Evolutionary conservation across 805 yeast genomes (phyloP).

Genomic region (Metschnikowia gelsemii): DNA sequence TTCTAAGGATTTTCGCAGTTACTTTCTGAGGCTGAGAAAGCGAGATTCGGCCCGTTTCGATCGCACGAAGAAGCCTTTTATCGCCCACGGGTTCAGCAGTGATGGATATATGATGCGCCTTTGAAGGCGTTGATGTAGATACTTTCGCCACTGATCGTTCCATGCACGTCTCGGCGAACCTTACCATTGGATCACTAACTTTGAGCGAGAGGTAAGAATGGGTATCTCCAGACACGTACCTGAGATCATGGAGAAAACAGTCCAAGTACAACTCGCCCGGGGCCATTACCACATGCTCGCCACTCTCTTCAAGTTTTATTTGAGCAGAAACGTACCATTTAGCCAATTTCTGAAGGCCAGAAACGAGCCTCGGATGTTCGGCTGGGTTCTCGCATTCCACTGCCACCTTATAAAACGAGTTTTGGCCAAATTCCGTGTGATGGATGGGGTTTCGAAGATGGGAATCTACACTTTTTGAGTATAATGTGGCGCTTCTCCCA

Average conservation of each 20-base stretch:
- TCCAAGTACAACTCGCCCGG: slow-evolving; percentile 89
- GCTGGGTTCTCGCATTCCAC: slow-evolving; percentile 79
- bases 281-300: slow-evolving; percentile 78
- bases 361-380: slow-evolving; percentile 69
- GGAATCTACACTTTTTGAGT: slow-evolving; percentile 23
- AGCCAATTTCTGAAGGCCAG: slow-evolving; percentile 63
- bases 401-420: slow-evolving; percentile 75
- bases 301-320: slow-evolving; percentile 81
- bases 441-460: slow-evolving; percentile 29
- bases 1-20: slow-evolving; percentile 55
- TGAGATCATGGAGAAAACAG: slow-evolving; percentile 73
- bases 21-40: slow-evolving; percentile 37
- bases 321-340: slow-evolving; percentile 64
- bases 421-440: slow-evolving; percentile 44
- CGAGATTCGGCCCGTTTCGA: slow-evolving; percentile 49
- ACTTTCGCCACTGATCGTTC: slow-evolving; percentile 68
- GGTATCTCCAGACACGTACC: slow-evolving; percentile 57
- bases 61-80: slow-evolving; percentile 48
- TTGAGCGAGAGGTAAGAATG: slow-evolving; percentile 68
- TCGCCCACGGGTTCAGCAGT: slow-evolving; percentile 73
- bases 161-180: slow-evolving; percentile 73
- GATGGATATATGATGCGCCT: slow-evolving; percentile 58
- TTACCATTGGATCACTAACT: slow-evolving; percentile 80
- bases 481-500: slow-evolving; percentile 61
- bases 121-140: slow-evolving; percentile 55